Evolutionary conservation across 768 basidiomycete species (phyloP).

Genomic region (Coprinopsis marcescibilis): DNA sequence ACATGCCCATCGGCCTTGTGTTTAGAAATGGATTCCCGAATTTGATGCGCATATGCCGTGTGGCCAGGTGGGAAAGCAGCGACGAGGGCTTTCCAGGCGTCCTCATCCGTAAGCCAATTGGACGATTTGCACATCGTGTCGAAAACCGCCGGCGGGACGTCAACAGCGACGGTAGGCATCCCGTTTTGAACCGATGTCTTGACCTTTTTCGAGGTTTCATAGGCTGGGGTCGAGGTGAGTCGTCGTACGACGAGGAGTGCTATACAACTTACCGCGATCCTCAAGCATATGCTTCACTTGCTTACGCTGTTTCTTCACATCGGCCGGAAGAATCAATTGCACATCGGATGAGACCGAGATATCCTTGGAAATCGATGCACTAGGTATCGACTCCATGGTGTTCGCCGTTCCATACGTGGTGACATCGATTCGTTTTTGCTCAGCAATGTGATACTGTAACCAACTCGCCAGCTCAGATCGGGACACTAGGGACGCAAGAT

Average conservation of each 20-base stretch:
- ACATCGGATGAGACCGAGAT: conserved; percentile 36
- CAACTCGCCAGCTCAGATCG: conserved; percentile 68
- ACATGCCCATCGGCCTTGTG: conserved; percentile 57
- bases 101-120: conserved; percentile 70
- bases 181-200: conserved; percentile 54
- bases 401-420: conserved; percentile 47
- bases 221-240: too few species aligned
- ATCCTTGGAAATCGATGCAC: conserved; percentile 21
- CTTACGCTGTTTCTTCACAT: conserved; percentile 71
- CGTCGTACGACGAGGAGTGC: background rate
- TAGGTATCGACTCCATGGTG: background rate
- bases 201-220: conserved; percentile 52
- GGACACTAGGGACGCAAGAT: conserved; percentile 27
- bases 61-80: conserved; percentile 51
- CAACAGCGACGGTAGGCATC: conserved; percentile 67
- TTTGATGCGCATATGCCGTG: conserved; percentile 56
- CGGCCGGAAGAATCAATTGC: conserved; percentile 61
- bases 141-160: conserved; percentile 56
- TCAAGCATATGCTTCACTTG: conserved; percentile 63
- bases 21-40: conserved; percentile 61
- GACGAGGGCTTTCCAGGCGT: conserved; percentile 60
- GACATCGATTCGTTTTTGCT: conserved; percentile 71
- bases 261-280: conserved; percentile 49
- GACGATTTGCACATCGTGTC: conserved; percentile 53
- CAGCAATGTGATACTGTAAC: conserved; percentile 72